phyloP scores from a whole-genome alignment of 73 alveolate species.

The Uronychia binucleata region DNA sequence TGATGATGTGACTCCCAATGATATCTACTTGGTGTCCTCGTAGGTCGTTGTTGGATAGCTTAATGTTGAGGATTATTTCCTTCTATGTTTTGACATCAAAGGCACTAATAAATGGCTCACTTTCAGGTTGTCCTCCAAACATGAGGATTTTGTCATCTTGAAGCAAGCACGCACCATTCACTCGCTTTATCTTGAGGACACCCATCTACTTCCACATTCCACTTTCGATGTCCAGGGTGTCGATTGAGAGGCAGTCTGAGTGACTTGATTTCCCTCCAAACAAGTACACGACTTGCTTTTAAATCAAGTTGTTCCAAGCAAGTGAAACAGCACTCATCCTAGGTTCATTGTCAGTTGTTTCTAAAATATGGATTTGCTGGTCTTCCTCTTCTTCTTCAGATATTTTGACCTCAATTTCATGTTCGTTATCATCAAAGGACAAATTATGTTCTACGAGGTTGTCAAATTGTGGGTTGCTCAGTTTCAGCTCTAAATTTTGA shows the following conservation, averaged over 20 bases:
- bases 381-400: neutral
- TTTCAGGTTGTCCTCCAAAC: neutral
- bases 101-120: neutral
- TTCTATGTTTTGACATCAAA: neutral
- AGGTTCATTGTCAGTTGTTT: no score
- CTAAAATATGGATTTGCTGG: no score
- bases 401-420: neutral
- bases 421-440: no score
- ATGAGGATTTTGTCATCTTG: neutral
- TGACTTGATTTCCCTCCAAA: neutral
- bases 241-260: neutral
- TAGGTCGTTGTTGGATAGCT: neutral
- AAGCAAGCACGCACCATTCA: neutral
- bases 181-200: neutral
- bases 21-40: neutral
- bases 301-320: neutral
- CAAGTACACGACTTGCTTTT: neutral
- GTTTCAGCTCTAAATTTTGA: neutral
- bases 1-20: neutral
- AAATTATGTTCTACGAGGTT: no score
- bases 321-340: neutral
- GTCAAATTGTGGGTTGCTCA: no score
- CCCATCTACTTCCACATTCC: neutral
- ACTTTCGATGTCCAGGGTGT: neutral
- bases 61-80: neutral